Base-by-base conservation (phyloP, 2,329 filamentous ascomycete genomes). In the Talaromyces atroroseus region DNA sequence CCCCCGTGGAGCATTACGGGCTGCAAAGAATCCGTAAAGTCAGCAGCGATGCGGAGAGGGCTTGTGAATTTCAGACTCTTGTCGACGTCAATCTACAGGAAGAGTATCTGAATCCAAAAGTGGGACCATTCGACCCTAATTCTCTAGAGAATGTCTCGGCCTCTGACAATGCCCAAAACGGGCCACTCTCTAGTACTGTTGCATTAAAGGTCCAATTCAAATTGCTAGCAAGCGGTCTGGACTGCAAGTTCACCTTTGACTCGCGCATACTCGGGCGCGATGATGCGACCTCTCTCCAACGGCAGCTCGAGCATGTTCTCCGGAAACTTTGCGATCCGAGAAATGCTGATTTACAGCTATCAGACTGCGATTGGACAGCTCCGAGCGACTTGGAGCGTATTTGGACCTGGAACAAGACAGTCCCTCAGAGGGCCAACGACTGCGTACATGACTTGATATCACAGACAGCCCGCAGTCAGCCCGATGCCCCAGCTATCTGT, bases 1-100 rank as follows among this genome's bases (percentile, higher is more conserved):
- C 84, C 2, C 68, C 76, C 12, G 55, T 34, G 14, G 56, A 58
- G 32, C 46, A 58, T 16, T 44, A 34, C 3, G 56, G 45, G 16
- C 23, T 58, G 18, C 52, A 44, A 6, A 14, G 14, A 3, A 58
- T 58, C 26, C 44, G 55, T 12, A 49, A 32, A 10, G 36, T 57
- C 18, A 52, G 48, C 14, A 11, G 21, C 1, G 49, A 52, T 8
- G 40, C 44, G 16, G 45, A 52, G 4, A 20, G 50, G n/a, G 44
- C 42, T 1, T 47, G 42, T 36, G 40, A 21, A 10, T 57, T 57
- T 18, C 36, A 57, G 12, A 52, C 55, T 1, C 34, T 57, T 32
- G 23, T 57, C 2, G 42, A 52, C 5, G 55, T 57, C 11, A n/a
- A n/a, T n/a, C n/a, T n/a, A n/a, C n/a, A n/a, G n/a, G n/a, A n/a